These are phyloP conservation scores for Mycena chlorophos DNA, from an alignment of 768 basidiomycete genomes.

Conservation along the genomic window DNA sequence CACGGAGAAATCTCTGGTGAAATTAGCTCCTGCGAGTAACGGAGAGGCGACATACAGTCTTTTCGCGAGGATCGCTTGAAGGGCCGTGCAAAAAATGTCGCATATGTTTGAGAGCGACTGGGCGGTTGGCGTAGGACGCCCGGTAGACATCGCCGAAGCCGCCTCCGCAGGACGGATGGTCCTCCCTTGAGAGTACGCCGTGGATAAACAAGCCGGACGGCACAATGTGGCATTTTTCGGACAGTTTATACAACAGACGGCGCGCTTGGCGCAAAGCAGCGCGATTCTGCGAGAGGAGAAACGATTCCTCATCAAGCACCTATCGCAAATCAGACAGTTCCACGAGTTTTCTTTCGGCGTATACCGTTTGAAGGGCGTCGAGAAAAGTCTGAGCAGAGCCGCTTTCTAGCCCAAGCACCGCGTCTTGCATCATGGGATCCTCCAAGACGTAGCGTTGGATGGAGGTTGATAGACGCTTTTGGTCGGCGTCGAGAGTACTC, in stretches of 20 bases:
- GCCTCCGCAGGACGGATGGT: conserved; percentile 21
- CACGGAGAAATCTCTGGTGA: neutral
- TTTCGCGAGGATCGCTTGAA: neutral
- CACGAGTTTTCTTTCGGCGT: too few species aligned
- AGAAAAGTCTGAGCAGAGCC: conserved; percentile 22
- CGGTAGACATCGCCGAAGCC: conserved; percentile 29
- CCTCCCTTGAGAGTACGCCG: conserved; percentile 14
- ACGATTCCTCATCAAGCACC: neutral
- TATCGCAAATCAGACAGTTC: neutral
- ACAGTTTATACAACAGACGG: conserved; percentile 17
- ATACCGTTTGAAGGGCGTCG: conserved; percentile 24
- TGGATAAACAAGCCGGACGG: conserved; percentile 23
- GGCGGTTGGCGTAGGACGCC: conserved; percentile 16
- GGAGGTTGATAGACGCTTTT: neutral
- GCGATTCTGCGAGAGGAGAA: neutral
- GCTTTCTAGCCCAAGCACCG: conserved; percentile 15
- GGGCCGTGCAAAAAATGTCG: neutral
- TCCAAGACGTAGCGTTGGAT: neutral
- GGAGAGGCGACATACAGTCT: neutral
- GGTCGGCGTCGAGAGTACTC: neutral
- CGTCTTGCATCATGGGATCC: neutral
- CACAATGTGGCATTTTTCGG: conserved; percentile 16
- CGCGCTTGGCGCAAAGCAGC: conserved; percentile 5
- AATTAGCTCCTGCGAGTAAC: neutral
- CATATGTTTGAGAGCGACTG: conserved; percentile 27